Percentiles rank a stretch among this genome's conserved stretches.
Evolutionary conservation across 1,284 basidiomycete genomes (phyloP).

Genomic region (Puccinia polysora): DNA sequence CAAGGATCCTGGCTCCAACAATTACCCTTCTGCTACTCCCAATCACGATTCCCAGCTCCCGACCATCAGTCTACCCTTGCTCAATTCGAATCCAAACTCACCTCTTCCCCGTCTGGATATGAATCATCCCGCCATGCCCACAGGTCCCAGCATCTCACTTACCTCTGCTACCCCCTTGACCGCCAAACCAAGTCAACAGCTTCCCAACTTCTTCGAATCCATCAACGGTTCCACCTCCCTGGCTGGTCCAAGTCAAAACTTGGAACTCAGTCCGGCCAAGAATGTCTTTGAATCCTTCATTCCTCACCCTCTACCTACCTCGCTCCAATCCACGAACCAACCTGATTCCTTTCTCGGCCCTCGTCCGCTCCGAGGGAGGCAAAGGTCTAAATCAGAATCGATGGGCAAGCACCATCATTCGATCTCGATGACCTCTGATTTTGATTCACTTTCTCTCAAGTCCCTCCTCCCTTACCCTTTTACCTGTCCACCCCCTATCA

Average conservation of each 20-base stretch:
- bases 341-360: conserved; percentile 15
- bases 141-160: conserved; percentile 34
- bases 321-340: neutral
- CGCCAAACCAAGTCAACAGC: conserved; percentile 17
- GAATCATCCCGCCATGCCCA: conserved; percentile 38
- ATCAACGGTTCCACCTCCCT: neutral
- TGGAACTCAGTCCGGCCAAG: neutral
- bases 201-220: neutral
- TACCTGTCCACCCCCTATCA: conserved; percentile 8
- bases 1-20: neutral
- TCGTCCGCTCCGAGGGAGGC: conserved; percentile 4
- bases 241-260: neutral
- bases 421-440: neutral
- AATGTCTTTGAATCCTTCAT: conserved; percentile 1
- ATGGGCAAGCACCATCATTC: neutral
- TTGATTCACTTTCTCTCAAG: too few relatives aligned
- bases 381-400: conserved; percentile 38
- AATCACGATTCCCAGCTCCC: neutral
- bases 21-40: neutral
- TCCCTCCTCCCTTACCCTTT: neutral
- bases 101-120: conserved; percentile 31
- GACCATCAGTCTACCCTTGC: neutral
- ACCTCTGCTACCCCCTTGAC: conserved; percentile 39
- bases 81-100: conserved; percentile 27
- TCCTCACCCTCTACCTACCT: neutral